These are phyloP conservation scores for Chrysoporthe deuterocubensis DNA, from an alignment of 2,329 filamentous ascomycete species.

Conservation along the genomic window DNA sequence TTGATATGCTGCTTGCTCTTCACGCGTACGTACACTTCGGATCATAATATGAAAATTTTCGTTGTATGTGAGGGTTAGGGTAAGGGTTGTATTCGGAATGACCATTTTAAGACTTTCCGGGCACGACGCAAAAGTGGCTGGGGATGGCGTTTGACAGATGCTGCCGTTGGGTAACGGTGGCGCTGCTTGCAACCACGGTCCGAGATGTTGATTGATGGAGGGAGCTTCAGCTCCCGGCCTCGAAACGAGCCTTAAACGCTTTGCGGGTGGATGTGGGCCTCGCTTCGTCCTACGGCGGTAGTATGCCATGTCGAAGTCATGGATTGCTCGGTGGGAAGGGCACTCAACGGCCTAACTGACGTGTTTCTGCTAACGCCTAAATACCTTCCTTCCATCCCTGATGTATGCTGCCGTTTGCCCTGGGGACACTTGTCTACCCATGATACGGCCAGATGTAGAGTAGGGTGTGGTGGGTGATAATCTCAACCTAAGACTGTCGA, in stretches of 20 bases:
- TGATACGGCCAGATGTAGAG: conserved; percentile 25
- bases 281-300: background rate
- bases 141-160: background rate
- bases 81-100: background rate
- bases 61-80: conserved; percentile 7
- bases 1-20: background rate
- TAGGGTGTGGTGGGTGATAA: conserved; percentile 19
- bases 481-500: conserved; percentile 21
- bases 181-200: background rate
- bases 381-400: conserved; percentile 20
- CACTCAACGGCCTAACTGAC: conserved; percentile 23
- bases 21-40: background rate
- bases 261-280: background rate
- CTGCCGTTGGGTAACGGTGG: background rate
- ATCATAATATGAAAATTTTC: conserved; percentile 10
- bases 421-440: conserved; percentile 30
- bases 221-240: too few species aligned
- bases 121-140: background rate
- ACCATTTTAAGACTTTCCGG: too few species aligned
- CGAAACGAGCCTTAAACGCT: too few species aligned
- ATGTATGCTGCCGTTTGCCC: conserved; percentile 17
- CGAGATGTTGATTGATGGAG: background rate
- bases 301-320: background rate
- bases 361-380: conserved; percentile 26
- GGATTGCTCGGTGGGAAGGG: conserved; percentile 22